Base-by-base conservation (phyloP, 495 filamentous ascomycete genomes). In the Jackrogersella multiformis region DNA sequence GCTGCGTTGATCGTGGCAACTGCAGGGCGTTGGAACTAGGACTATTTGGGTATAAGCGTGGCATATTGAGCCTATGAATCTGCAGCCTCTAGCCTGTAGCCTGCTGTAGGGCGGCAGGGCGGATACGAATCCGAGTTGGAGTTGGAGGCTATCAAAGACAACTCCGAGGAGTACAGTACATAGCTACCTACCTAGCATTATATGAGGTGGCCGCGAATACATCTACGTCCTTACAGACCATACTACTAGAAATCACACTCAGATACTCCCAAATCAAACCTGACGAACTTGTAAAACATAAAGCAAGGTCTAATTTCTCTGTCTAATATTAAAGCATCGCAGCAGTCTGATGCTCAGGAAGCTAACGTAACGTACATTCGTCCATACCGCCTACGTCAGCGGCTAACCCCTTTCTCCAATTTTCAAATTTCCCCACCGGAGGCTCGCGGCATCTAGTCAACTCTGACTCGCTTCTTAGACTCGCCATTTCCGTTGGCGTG, bases 401-500 rank as follows among this genome's bases (percentile, higher is more conserved):
- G 44, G 36, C 16, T n/a, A n/a, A 35, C 23, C 20, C 16, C 39
- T 38, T 58, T 58, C 60, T 45, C 66, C 59, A 44, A 65, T 36
- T 65, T 58, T 60, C 59, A 44, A 65, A 26, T 65, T 58, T 39
- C 35, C 36, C 62, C 24, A 53, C 44, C 5, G n/a, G 35, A 10
- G 6, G 9, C 28, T 16, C 13, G 5, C 5, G 21, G 42, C 39
- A 16, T 56, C 56, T 67, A 71, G 13, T 71, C 59, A 35, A 67
- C 64, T 66, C 68, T 46, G 53, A 45, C 53, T 57, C 68, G 57
- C 58, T 71, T 71, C 63, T 67, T 66, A 55, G 64, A 65, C 69
- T 69, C 70, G 51, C 72, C 70, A 39, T 71, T 73, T 59, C 69
- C 66, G 41, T 72, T 72, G 26, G 16, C 64, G 30, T 67, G 52